phyloP scores from a whole-genome alignment of 306 rosid genomes.

The Hippophae gyantsensis region DNA sequence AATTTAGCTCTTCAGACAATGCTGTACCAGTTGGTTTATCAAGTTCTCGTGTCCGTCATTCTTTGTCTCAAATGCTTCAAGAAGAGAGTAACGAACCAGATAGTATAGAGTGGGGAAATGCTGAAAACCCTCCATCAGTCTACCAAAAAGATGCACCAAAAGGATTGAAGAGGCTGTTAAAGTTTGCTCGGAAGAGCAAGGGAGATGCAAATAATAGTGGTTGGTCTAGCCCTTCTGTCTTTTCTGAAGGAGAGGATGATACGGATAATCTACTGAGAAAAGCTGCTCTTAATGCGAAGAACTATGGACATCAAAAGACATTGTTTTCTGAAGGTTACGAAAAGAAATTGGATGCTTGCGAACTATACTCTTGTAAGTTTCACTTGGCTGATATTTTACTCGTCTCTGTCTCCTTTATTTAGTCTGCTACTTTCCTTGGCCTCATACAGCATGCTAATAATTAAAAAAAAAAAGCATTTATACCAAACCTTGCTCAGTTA shows the following conservation, averaged over 20 bases:
- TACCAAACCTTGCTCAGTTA: too few relatives aligned
- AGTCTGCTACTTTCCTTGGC: background rate
- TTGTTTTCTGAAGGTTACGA: conserved; percentile 43
- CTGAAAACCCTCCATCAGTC: conserved; percentile 76
- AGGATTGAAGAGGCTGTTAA: conserved; percentile 88
- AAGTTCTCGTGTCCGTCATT: conserved; percentile 83
- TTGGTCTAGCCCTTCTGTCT: conserved; percentile 89
- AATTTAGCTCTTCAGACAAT: conserved; percentile 36
- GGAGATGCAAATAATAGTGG: conserved; percentile 65
- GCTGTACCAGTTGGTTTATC: conserved; percentile 38
- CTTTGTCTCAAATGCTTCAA: conserved; percentile 95
- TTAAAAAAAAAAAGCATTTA: too few relatives aligned
- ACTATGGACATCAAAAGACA: conserved; percentile 58
- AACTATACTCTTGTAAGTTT: conserved; percentile 37
- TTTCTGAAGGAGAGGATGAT: conserved; percentile 98
- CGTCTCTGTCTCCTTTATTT: background rate
- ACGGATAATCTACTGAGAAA: conserved; percentile 64
- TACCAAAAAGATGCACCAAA: conserved; percentile 88
- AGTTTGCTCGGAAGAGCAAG: conserved; percentile 91
- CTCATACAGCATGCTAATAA: background rate
- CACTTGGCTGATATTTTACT: conserved; percentile 2
- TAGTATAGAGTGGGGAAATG: conserved; percentile 76
- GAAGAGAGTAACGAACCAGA: conserved; percentile 89
- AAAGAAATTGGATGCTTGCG: conserved; percentile 44
- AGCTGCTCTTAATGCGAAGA: conserved; percentile 56